A percentile compares a stretch with the other conserved stretches of the same genome.
Conservation (phyloP, 1,139 yeast genomes). For the Sugiyamaella castrensis region DNA sequence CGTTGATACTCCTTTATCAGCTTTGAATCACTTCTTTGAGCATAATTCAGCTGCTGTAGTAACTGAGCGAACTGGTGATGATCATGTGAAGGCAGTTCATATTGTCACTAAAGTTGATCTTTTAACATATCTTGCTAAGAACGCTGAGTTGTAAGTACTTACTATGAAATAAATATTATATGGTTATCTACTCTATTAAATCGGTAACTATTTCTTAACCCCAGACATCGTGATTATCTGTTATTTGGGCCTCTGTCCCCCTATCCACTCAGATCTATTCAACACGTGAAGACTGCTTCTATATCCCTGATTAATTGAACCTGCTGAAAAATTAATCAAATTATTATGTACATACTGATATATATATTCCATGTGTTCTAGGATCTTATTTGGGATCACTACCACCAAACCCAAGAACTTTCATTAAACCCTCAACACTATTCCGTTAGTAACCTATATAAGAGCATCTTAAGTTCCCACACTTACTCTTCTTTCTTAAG, state of each 20-base stretch:
- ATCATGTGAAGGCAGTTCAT: slow-evolving; percentile 63
- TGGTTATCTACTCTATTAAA: background rate
- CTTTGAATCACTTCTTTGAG: slow-evolving; percentile 78
- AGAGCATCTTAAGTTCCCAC: background rate
- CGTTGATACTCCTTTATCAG: slow-evolving; percentile 61
- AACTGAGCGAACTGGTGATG: slow-evolving; percentile 49
- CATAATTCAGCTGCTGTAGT: slow-evolving; percentile 83
- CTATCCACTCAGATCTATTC: background rate
- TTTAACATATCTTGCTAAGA: slow-evolving; percentile 57
- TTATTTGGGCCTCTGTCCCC: background rate
- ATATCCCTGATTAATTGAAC: no score
- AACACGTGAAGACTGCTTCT: no score
- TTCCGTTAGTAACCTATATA: background rate
- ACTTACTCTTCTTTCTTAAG: slow-evolving; percentile 24
- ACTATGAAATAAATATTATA: background rate
- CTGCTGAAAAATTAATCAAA: background rate
- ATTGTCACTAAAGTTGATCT: slow-evolving; percentile 87
- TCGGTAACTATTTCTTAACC: no score
- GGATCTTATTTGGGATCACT: background rate
- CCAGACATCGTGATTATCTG: no score
- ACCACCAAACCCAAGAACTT: slow-evolving; percentile 10
- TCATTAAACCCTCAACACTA: slow-evolving; percentile 14
- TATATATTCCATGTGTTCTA: background rate
- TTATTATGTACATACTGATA: background rate
- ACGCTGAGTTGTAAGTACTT: slow-evolving; percentile 3